phyloP scores from a whole-genome alignment of 176 grass and related monocot species.

The Phyllostachys edulis region DNA sequence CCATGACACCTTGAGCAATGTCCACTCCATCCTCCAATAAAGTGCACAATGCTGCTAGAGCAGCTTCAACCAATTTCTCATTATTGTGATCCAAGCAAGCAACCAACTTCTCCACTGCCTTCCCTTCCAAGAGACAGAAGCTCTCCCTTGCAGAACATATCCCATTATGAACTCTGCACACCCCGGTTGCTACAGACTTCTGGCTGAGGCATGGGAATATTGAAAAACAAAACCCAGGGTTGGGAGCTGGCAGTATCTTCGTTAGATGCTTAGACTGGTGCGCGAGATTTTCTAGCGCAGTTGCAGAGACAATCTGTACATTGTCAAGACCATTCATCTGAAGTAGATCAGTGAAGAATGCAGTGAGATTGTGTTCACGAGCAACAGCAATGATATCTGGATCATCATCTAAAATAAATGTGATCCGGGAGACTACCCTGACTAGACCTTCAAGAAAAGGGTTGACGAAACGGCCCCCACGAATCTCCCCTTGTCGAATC shows the following conservation, averaged over 20 bases:
- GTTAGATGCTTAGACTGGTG: slow-evolving; percentile 79
- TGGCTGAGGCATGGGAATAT: slow-evolving; percentile 71
- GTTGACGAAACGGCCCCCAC: slow-evolving; percentile 79
- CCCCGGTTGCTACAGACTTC: slow-evolving; percentile 52
- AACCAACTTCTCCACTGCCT: slow-evolving; percentile 86
- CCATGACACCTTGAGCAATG: slow-evolving; percentile 79
- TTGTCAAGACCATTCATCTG: slow-evolving; percentile 87
- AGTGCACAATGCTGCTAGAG: slow-evolving; percentile 76
- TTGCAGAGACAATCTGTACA: slow-evolving; percentile 75
- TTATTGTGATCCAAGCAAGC: slow-evolving; percentile 87
- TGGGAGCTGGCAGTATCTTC: slow-evolving; percentile 48
- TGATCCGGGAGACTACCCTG: slow-evolving; percentile 69
- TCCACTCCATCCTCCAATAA: slow-evolving; percentile 86
- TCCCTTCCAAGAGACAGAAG: slow-evolving; percentile 91
- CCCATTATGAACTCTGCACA: slow-evolving; percentile 74
- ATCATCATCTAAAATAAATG: slow-evolving; percentile 70
- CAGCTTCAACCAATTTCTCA: slow-evolving; percentile 81
- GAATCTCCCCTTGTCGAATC: slow-evolving; percentile 74
- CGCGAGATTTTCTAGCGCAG: slow-evolving; percentile 75
- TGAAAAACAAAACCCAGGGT: slow-evolving; percentile 60
- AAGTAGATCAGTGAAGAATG: slow-evolving; percentile 89
- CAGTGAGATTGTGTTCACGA: slow-evolving; percentile 66
- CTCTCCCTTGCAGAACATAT: slow-evolving; percentile 79
- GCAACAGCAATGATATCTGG: slow-evolving; percentile 58
- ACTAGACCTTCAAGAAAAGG: slow-evolving; percentile 90